Evolutionary conservation across 2,329 filamentous ascomycete genomes (phyloP).

Genomic region (Elsinoe ampelina): DNA sequence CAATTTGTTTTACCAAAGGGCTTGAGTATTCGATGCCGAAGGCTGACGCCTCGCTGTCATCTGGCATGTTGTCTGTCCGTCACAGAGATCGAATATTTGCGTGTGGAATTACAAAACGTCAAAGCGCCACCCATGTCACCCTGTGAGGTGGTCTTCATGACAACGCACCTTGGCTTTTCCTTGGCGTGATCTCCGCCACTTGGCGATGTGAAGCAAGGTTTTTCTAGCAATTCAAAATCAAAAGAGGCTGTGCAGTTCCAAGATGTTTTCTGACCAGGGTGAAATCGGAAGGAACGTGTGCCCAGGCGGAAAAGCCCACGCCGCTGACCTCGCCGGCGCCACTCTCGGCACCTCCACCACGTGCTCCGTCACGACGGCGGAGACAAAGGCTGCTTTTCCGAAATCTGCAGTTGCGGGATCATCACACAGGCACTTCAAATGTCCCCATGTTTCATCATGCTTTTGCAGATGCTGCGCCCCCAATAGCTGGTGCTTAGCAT

Average conservation of each 20-base stretch:
- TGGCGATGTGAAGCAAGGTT: neutral
- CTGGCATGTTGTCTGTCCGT: neutral
- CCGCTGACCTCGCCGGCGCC: neutral
- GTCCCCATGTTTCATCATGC: neutral
- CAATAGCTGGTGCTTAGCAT: neutral
- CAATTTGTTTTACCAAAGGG: neutral
- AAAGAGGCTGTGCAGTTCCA: neutral
- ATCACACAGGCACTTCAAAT: neutral
- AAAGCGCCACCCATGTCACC: constrained; percentile 7
- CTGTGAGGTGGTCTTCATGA: neutral
- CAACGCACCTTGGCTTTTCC: neutral
- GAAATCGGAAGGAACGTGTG: neutral
- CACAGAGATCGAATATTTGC: neutral
- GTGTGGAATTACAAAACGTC: neutral
- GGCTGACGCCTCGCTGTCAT: neutral
- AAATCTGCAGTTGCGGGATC: neutral
- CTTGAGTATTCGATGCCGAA: neutral
- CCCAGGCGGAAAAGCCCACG: neutral
- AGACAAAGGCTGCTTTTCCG: neutral
- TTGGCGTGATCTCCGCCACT: constrained; percentile 1
- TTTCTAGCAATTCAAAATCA: neutral
- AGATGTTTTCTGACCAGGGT: neutral
- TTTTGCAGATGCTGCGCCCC: neutral
- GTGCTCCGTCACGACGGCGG: neutral
- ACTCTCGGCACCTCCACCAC: neutral